Evolutionary conservation across 2,329 filamentous ascomycete genomes (phyloP).

Genomic region (Falciphora oryzae): DNA sequence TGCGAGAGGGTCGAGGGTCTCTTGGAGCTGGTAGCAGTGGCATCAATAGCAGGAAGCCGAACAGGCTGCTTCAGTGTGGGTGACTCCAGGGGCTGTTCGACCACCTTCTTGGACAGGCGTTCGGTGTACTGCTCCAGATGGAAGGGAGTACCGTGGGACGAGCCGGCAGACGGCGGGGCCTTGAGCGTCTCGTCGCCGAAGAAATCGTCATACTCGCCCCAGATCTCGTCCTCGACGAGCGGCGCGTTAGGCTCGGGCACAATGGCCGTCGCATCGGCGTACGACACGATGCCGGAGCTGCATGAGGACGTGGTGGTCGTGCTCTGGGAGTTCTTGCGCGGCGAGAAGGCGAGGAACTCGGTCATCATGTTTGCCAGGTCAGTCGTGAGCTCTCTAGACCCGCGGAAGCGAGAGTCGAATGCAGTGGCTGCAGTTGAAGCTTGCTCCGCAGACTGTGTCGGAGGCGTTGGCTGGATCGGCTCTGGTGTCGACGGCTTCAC

Average conservation of each 20-base stretch:
- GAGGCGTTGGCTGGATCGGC: constrained; percentile 14
- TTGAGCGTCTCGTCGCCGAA: constrained; percentile 56
- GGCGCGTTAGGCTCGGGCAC: constrained; percentile 57
- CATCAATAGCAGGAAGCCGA: neutral
- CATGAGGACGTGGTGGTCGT: constrained; percentile 56
- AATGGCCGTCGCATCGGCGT: constrained; percentile 59
- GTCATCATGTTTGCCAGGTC: constrained; percentile 26
- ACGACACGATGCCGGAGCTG: constrained; percentile 58
- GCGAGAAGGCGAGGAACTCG: constrained; percentile 71
- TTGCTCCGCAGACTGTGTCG: neutral
- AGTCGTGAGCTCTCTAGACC: constrained; percentile 24
- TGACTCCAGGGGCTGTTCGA: constrained; percentile 37
- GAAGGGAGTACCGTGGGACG: constrained; percentile 51
- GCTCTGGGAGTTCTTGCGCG: constrained; percentile 65
- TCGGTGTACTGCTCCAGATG: constrained; percentile 44
- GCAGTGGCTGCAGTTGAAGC: neutral
- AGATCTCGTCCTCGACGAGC: constrained; percentile 77
- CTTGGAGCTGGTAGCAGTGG: neutral
- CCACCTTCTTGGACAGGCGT: constrained; percentile 29
- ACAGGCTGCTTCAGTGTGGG: constrained; percentile 32
- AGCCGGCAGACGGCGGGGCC: constrained; percentile 45
- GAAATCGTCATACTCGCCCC: constrained; percentile 90
- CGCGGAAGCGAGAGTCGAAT: constrained; percentile 26
- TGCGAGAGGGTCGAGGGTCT: neutral
- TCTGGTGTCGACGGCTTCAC: constrained; percentile 36